These are phyloP conservation scores for Panus rudis DNA, from an alignment of 768 basidiomycete species.

Conservation along the genomic window DNA sequence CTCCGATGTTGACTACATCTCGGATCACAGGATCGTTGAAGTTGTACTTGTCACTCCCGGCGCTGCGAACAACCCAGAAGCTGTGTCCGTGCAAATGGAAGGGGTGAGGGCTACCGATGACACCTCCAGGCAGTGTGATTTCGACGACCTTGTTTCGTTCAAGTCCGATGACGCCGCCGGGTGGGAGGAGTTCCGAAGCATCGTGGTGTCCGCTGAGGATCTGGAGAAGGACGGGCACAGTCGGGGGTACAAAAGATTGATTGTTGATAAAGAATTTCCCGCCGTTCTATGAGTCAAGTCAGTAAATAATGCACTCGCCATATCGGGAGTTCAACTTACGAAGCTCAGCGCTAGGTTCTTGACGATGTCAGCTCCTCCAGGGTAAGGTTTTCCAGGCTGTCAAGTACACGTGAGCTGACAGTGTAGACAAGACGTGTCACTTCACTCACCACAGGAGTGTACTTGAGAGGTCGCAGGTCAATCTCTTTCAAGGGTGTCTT, in stretches of 20 bases:
- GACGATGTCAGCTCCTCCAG: constrained; percentile 14
- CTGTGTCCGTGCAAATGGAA: constrained; percentile 41
- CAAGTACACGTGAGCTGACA: neutral
- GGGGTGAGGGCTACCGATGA: constrained; percentile 24
- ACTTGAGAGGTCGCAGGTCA: constrained; percentile 29
- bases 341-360: constrained; percentile 12
- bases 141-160: constrained; percentile 40
- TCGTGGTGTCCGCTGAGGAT: constrained; percentile 37
- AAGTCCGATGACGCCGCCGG: constrained; percentile 38
- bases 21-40: constrained; percentile 45
- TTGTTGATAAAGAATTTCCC: constrained; percentile 29
- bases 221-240: constrained; percentile 41
- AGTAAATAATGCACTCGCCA: neutral
- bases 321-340: constrained; percentile 10
- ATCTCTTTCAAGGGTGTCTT: constrained; percentile 31
- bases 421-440: neutral
- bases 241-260: constrained; percentile 26
- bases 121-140: constrained; percentile 35
- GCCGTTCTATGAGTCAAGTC: constrained; percentile 9
- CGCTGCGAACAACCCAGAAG: constrained; percentile 38
- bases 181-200: constrained; percentile 32
- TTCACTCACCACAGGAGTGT: constrained; percentile 13
- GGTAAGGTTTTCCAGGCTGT: constrained; percentile 12
- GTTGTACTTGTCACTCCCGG: constrained; percentile 31
- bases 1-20: constrained; percentile 25